Percentiles rank a stretch among this genome's conserved stretches.
Conservation (phyloP, 2,329 filamentous ascomycete genomes). For the Fusarium marasasianum region DNA sequence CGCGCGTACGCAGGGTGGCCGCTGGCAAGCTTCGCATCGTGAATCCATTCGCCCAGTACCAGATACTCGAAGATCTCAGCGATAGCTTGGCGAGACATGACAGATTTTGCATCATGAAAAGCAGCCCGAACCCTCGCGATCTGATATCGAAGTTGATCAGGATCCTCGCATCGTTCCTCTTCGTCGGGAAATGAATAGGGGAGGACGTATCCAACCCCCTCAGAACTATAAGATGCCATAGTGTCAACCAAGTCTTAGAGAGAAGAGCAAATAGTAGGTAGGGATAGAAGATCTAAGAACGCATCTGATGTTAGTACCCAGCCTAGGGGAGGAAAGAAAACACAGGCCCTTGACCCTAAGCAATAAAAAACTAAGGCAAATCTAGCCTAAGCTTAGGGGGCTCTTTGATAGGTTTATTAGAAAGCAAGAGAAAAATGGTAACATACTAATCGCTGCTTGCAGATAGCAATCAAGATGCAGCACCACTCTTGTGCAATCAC, state of each 20-base stretch:
- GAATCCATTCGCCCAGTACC: neutral
- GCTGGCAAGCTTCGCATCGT: neutral
- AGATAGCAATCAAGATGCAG: neutral
- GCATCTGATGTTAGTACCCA: neutral
- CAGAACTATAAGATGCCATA: neutral
- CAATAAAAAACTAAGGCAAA: too few species aligned
- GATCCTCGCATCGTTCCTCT: neutral
- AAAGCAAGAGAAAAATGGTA: too few species aligned
- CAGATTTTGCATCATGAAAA: neutral
- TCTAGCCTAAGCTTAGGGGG: too few species aligned
- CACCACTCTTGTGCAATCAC: neutral
- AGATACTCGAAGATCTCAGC: neutral
- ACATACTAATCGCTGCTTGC: neutral
- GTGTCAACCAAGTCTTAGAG: neutral
- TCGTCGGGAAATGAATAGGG: neutral
- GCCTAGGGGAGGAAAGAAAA: too few species aligned
- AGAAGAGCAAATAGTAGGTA: rapidly evolving
- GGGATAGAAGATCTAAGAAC: neutral
- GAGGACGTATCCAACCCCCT: neutral
- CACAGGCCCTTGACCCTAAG: too few species aligned
- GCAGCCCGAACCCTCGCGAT: neutral
- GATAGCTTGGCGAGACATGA: neutral
- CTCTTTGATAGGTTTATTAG: too few species aligned
- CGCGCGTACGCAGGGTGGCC: neutral
- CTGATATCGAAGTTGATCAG: neutral